Evolutionary conservation across 1,284 basidiomycete genomes (phyloP).

Genomic region (Trametes pubescens): DNA sequence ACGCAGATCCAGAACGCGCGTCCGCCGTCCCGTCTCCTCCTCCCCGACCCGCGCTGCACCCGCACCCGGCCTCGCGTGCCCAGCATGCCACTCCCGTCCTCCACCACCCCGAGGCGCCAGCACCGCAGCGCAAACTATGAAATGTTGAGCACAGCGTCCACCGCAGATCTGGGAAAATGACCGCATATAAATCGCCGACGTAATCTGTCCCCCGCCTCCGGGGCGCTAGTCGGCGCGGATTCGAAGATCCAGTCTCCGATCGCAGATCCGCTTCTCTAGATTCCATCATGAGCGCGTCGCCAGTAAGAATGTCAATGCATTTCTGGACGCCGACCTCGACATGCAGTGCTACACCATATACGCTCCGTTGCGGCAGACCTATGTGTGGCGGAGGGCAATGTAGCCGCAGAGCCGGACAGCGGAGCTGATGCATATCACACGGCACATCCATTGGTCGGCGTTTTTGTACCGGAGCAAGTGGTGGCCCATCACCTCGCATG

Average conservation of each 20-base stretch:
- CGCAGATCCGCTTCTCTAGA: slow-evolving; percentile 38
- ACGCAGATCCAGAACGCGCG: slow-evolving; percentile 27
- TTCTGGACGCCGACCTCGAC: neutral
- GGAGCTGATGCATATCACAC: slow-evolving; percentile 1
- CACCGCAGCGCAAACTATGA: slow-evolving; percentile 9
- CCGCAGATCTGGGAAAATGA: slow-evolving; percentile 27
- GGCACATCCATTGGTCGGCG: neutral
- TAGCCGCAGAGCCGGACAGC: neutral
- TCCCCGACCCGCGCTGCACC: slow-evolving; percentile 1
- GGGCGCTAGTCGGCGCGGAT: slow-evolving; percentile 22
- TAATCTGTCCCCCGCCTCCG: slow-evolving; percentile 25
- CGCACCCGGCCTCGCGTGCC: slow-evolving; percentile 12
- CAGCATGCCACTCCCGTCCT: neutral
- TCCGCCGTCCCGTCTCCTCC: slow-evolving; percentile 11
- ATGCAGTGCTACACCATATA: slow-evolving; percentile 14
- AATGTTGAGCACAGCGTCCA: slow-evolving; percentile 20
- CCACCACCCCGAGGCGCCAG: slow-evolving; percentile 1
- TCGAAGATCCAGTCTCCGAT: slow-evolving; percentile 35
- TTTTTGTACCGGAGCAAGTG: neutral
- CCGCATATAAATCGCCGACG: slow-evolving; percentile 23
- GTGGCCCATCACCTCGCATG: neutral
- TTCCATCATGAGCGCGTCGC: slow-evolving; percentile 29
- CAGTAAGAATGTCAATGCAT: slow-evolving; percentile 8
- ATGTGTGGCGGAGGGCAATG: neutral
- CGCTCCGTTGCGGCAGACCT: neutral